These are phyloP conservation scores for Boletus coccyginus DNA, from an alignment of 768 basidiomycete genomes.

Conservation along the genomic window DNA sequence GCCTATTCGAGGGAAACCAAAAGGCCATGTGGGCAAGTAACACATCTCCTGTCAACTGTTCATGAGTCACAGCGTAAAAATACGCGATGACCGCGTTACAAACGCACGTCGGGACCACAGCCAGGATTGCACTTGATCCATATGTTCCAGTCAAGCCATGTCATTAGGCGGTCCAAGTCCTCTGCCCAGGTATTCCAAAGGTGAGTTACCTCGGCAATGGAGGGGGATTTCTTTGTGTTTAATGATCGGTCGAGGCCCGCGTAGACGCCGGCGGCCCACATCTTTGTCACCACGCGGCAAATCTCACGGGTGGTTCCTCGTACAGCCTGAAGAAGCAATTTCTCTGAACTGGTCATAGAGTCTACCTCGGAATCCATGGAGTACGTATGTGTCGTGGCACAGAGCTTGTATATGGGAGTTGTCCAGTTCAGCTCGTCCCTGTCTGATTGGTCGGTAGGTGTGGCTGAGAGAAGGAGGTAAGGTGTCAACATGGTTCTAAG, in stretches of 20 bases:
- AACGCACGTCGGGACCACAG: conserved; percentile 45
- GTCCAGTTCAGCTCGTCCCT: conserved; percentile 24
- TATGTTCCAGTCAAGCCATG: conserved; percentile 52
- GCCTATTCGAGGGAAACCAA: conserved; percentile 6
- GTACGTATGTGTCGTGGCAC: conserved; percentile 28
- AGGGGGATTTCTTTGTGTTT: not conserved
- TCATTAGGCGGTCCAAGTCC: conserved; percentile 38
- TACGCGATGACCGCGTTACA: not conserved
- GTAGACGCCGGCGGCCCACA: conserved; percentile 44
- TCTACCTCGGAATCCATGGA: not conserved
- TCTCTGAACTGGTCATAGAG: conserved; percentile 29
- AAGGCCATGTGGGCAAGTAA: conserved; percentile 26
- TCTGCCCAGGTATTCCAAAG: conserved; percentile 34
- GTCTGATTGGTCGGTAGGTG: conserved; percentile 1
- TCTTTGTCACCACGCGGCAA: conserved; percentile 41
- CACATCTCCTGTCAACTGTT: conserved; percentile 21
- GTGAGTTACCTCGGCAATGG: not conserved
- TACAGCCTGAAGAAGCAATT: conserved; percentile 24
- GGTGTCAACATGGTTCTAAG: conserved; percentile 30
- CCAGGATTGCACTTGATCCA: conserved; percentile 49
- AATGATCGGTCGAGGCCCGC: conserved; percentile 15
- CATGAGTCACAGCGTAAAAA: not conserved
- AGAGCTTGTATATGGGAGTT: conserved; percentile 27
- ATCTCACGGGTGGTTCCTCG: conserved; percentile 42
- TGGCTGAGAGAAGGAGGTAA: conserved; percentile 21